Evolutionary conservation across 805 yeast species (phyloP).

Genomic region (Candida xiaguanensis): DNA sequence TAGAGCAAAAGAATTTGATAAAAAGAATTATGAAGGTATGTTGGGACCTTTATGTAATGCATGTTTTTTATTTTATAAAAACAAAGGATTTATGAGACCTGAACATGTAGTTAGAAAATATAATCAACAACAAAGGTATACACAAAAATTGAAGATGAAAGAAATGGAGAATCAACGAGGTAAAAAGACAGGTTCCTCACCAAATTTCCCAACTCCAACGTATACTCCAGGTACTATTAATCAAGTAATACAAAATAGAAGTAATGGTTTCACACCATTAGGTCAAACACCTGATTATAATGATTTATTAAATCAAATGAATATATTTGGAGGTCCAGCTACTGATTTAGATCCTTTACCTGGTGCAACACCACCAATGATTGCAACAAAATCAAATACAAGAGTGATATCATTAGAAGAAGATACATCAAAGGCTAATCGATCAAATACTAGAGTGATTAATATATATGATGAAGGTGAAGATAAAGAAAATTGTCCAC

Average conservation of each 20-base stretch:
- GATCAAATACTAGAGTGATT: slow-evolving; percentile 50
- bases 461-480: slow-evolving; percentile 41
- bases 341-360: slow-evolving; percentile 46
- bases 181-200: slow-evolving; percentile 25
- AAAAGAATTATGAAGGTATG: slow-evolving; percentile 42
- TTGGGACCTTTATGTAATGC: slow-evolving; percentile 47
- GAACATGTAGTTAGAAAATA: slow-evolving; percentile 44
- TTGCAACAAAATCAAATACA: slow-evolving; percentile 54
- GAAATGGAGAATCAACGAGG: neutral
- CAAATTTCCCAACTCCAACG: slow-evolving; percentile 37
- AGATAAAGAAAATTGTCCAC: slow-evolving; percentile 29
- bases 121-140: slow-evolving; percentile 41
- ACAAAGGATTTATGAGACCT: slow-evolving; percentile 44
- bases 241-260: slow-evolving; percentile 30
- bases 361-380: slow-evolving; percentile 43
- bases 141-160: slow-evolving; percentile 13
- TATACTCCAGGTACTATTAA: slow-evolving; percentile 37
- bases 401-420: slow-evolving; percentile 51
- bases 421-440: slow-evolving; percentile 43
- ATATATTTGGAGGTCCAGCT: slow-evolving; percentile 42
- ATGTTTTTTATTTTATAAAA: slow-evolving; percentile 40
- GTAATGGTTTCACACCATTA: neutral
- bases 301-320: slow-evolving; percentile 39
- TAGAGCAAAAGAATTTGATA: slow-evolving; percentile 35
- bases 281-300: slow-evolving; percentile 26